Conservation (phyloP, 768 basidiomycete species). For the Trametes punicea region DNA sequence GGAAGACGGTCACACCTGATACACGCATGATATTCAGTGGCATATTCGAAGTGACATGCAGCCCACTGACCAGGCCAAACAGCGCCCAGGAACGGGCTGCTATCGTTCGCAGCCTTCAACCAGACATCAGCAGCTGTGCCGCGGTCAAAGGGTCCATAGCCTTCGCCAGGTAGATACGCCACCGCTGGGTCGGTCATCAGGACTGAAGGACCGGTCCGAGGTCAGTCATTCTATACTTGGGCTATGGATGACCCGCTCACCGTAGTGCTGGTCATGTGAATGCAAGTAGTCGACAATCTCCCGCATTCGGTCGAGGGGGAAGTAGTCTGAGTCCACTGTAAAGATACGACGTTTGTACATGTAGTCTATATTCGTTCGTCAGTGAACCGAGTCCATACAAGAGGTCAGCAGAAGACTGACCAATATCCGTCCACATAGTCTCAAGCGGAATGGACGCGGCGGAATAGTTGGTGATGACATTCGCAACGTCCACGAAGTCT, state of each 20-base stretch:
- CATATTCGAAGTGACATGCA: background rate
- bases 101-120: constrained; percentile 62
- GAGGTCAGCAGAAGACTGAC: constrained; percentile 28
- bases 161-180: constrained; percentile 44
- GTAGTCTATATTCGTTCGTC: constrained; percentile 45
- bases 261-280: constrained; percentile 52
- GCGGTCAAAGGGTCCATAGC: constrained; percentile 52
- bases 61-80: constrained; percentile 63
- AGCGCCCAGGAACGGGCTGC: constrained; percentile 46
- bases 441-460: constrained; percentile 63
- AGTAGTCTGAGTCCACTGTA: constrained; percentile 66
- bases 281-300: constrained; percentile 65
- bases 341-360: constrained; percentile 67
- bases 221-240: background rate
- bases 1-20: constrained; percentile 53
- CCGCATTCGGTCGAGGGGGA: constrained; percentile 59
- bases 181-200: constrained; percentile 76
- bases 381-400: background rate
- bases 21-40: background rate
- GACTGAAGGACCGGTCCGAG: constrained; percentile 35
- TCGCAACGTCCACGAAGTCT: constrained; percentile 63
- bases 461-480: constrained; percentile 60
- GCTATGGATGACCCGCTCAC: constrained; percentile 32
- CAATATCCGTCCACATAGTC: constrained; percentile 81
- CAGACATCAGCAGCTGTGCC: constrained; percentile 54